Evolutionary conservation across 2,329 filamentous ascomycete species (phyloP).

Genomic region (Cytospora schulzeri): DNA sequence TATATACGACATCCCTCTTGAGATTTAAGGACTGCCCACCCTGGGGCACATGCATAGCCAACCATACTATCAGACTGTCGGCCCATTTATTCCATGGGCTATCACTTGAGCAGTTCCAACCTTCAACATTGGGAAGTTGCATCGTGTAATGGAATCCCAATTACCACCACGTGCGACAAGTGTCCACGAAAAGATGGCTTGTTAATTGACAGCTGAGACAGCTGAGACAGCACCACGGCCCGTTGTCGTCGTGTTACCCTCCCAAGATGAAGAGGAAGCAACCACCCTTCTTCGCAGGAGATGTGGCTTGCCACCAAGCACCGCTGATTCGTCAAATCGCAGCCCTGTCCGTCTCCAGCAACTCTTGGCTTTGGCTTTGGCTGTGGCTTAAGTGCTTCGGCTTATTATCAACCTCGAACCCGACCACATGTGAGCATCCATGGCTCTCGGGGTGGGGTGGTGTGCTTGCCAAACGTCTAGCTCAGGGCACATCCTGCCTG

Average conservation of each 20-base stretch:
- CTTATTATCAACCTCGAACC: too few relatives aligned
- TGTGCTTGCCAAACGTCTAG: neutral
- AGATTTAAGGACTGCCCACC: too few relatives aligned
- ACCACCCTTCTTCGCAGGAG: neutral
- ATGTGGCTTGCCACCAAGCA: constrained; percentile 14
- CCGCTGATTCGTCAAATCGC: constrained; percentile 6
- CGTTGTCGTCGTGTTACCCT: constrained; percentile 7
- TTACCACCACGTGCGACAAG: neutral
- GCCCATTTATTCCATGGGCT: too few relatives aligned
- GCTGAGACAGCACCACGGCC: constrained; percentile 11
- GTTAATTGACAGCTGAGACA: too few relatives aligned
- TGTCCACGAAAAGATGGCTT: neutral
- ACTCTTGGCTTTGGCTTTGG: neutral
- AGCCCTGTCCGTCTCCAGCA: neutral
- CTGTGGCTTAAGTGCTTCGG: too few relatives aligned
- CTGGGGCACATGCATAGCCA: too few relatives aligned
- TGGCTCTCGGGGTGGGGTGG: neutral
- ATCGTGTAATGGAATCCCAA: neutral
- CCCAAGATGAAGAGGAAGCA: neutral
- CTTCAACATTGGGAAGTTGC: neutral
- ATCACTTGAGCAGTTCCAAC: neutral
- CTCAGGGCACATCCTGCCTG: neutral
- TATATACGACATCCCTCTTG: too few relatives aligned
- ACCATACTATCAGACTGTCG: too few relatives aligned
- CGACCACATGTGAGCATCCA: neutral